Percentiles rank a stretch among this genome's conserved stretches.
These are phyloP conservation scores for Lumnitzera littorea DNA, from an alignment of 345 rosid genomes.

Conservation along the genomic window DNA sequence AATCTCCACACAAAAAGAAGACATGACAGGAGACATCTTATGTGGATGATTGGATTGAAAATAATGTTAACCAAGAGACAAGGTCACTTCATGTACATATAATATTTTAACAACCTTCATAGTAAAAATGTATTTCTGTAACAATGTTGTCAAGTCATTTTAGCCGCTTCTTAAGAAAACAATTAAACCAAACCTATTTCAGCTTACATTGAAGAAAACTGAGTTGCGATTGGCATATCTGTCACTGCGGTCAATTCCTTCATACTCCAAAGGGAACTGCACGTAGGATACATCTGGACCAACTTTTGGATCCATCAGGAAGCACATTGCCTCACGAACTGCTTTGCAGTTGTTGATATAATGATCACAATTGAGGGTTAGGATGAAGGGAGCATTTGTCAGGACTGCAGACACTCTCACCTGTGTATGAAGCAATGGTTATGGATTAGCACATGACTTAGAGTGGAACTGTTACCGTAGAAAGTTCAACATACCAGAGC, in stretches of 20 bases:
- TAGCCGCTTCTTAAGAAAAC: too few relatives aligned
- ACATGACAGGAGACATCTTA: background rate
- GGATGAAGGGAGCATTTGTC: slow-evolving; percentile 16
- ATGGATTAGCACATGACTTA: background rate
- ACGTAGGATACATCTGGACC: slow-evolving; percentile 19
- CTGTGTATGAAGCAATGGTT: slow-evolving; percentile 29
- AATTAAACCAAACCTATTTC: too few relatives aligned
- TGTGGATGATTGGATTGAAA: background rate
- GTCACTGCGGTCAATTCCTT: slow-evolving; percentile 66
- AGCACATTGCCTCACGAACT: slow-evolving; percentile 21
- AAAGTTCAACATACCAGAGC: slow-evolving; percentile 58
- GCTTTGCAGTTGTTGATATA: slow-evolving; percentile 25
- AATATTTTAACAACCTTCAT: background rate
- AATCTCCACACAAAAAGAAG: background rate
- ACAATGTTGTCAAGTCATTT: slow-evolving; percentile 12
- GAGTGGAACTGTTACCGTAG: background rate
- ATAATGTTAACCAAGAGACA: slow-evolving; percentile 2
- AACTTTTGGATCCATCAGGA: slow-evolving; percentile 18
- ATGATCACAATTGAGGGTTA: slow-evolving; percentile 24
- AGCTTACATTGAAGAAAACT: slow-evolving; percentile 79
- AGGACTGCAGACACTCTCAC: slow-evolving; percentile 61
- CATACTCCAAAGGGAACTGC: slow-evolving; percentile 21
- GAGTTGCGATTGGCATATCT: slow-evolving; percentile 98
- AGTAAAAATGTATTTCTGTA: background rate
- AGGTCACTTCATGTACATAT: too few relatives aligned